Evolutionary conservation across 108 stramenopile genomes (phyloP).

Genomic region (Conticribra weissflogii): DNA sequence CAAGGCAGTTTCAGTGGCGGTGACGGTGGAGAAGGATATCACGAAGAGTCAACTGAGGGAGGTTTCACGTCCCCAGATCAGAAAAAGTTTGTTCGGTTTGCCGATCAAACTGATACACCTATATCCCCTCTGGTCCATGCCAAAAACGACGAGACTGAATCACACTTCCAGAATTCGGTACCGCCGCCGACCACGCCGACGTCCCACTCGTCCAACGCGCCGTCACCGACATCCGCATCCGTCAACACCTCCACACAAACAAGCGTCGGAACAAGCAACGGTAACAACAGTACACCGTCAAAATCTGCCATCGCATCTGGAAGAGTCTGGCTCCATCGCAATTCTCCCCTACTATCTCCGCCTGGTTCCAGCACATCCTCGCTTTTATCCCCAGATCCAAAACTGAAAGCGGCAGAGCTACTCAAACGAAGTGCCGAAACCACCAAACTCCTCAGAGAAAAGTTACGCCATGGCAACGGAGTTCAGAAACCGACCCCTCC

Average conservation of each 20-base stretch:
- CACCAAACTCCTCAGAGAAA: slow-evolving; percentile 30
- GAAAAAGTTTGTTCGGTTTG: slow-evolving; percentile 33
- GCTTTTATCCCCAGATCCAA: slow-evolving; percentile 28
- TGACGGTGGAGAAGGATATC: neutral
- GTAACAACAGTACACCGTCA: slow-evolving; percentile 5
- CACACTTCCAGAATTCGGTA: no score
- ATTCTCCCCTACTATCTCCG: slow-evolving; percentile 7
- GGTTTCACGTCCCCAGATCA: no score
- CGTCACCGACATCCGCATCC: slow-evolving; percentile 1
- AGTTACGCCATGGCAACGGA: no score
- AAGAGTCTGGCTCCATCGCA: slow-evolving; percentile 23
- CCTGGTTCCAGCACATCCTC: neutral
- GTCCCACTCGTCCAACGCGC: no score
- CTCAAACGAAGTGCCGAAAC: slow-evolving; percentile 49
- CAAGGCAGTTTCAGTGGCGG: slow-evolving; percentile 1
- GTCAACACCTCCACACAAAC: neutral
- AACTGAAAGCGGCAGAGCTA: slow-evolving; percentile 25
- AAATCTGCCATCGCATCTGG: slow-evolving; percentile 42
- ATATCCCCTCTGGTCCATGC: slow-evolving; percentile 22
- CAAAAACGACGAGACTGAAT: slow-evolving; percentile 1
- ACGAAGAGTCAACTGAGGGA: no score
- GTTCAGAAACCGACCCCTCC: slow-evolving; percentile 15
- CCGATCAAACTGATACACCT: slow-evolving; percentile 20
- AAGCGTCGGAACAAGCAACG: neutral
- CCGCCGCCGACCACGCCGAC: no score